A percentile compares a stretch with the other conserved stretches of the same genome.
These are phyloP conservation scores for Brettanomyces naardenensis DNA, from an alignment of 805 yeast species.

Conservation along the genomic window DNA sequence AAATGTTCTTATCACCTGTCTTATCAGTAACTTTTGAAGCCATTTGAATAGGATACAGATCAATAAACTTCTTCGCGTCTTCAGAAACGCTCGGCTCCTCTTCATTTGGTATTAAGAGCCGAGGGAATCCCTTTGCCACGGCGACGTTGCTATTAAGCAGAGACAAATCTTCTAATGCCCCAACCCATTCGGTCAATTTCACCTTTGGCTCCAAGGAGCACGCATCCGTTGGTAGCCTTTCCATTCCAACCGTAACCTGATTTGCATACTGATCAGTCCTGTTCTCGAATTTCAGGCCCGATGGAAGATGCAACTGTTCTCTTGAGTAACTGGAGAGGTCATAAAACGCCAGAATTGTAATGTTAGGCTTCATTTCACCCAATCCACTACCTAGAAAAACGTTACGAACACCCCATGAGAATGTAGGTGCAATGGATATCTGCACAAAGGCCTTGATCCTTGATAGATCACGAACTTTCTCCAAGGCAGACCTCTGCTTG, in stretches of 20 bases:
- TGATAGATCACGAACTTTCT: conserved; percentile 66
- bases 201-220: conserved; percentile 64
- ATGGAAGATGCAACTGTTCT: conserved; percentile 11
- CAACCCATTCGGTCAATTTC: conserved; percentile 79
- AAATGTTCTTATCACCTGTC: conserved; percentile 53
- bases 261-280: conserved; percentile 13
- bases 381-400: conserved; percentile 88
- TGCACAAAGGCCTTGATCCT: conserved; percentile 91
- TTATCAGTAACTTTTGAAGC: conserved; percentile 67
- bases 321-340: conserved; percentile 37
- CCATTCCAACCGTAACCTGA: conserved; percentile 18
- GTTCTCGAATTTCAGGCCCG: conserved; percentile 19
- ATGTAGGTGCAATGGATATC: conserved; percentile 75
- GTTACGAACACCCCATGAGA: conserved; percentile 94
- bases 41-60: conserved; percentile 96
- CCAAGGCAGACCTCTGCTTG: conserved; percentile 76
- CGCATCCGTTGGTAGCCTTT: conserved; percentile 47
- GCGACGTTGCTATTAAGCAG: conserved; percentile 89
- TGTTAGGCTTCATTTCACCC: conserved; percentile 98
- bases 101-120: conserved; percentile 53
- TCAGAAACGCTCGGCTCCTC: conserved; percentile 24
- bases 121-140: conserved; percentile 80
- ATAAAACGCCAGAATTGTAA: conserved; percentile 84
- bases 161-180: conserved; percentile 81
- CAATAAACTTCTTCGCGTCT: conserved; percentile 50